Conservation (phyloP, 176 grass and related monocot genomes). For the Puccinellia tenuiflora region DNA sequence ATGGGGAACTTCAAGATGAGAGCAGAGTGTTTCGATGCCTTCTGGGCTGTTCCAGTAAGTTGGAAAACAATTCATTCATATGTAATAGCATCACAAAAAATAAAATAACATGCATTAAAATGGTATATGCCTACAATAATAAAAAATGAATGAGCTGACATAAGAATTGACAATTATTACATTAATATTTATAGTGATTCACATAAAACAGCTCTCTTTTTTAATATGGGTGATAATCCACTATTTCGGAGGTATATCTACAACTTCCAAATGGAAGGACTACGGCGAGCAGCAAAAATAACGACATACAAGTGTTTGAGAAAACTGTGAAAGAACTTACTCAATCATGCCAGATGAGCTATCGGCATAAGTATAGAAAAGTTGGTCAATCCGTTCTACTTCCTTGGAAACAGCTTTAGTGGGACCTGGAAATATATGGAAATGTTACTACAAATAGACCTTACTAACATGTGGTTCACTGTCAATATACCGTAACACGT, state of each 20-base stretch:
- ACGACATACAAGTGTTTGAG: neutral
- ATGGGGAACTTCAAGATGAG: slow-evolving; percentile 79
- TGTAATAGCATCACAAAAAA: neutral
- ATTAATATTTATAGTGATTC: neutral
- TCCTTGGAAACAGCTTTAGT: slow-evolving; percentile 91
- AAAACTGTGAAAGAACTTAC: slow-evolving; percentile 49
- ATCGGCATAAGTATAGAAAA: slow-evolving; percentile 85
- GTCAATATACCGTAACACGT: neutral
- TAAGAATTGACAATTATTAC: neutral
- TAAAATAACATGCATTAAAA: neutral
- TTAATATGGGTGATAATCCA: neutral
- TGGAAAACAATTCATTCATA: neutral
- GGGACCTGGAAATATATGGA: slow-evolving; percentile 38
- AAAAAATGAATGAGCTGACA: neutral
- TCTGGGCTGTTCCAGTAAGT: slow-evolving; percentile 61
- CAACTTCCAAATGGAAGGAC: neutral
- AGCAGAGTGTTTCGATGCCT: slow-evolving; percentile 90
- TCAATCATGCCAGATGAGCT: slow-evolving; percentile 68
- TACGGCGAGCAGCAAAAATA: slow-evolving; percentile 12
- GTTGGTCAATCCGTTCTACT: slow-evolving; percentile 84
- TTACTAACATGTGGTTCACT: neutral
- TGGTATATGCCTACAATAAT: neutral
- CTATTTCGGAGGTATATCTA: neutral
- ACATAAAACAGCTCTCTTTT: neutral
- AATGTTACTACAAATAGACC: slow-evolving; percentile 16